These are phyloP conservation scores for Eleusine indica DNA, from an alignment of 176 grass and related monocot species.

Conservation along the genomic window DNA sequence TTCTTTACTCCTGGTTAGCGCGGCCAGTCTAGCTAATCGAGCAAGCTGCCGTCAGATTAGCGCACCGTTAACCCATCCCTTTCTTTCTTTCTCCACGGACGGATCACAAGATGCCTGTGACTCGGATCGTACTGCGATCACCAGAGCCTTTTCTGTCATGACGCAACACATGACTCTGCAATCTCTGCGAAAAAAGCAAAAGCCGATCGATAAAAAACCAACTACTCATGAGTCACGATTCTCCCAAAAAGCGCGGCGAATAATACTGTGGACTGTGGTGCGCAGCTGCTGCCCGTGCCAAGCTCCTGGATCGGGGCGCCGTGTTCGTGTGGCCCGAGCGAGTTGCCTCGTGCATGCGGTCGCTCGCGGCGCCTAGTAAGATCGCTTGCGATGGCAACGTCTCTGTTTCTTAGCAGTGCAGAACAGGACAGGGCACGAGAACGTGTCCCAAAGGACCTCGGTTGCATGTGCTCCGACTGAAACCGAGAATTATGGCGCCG, in stretches of 20 bases:
- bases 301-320: neutral
- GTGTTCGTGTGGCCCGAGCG: neutral
- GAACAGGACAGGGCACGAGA: neutral
- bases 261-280: neutral
- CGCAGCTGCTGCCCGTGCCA: neutral
- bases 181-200: neutral
- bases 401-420: neutral
- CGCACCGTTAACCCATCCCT: constrained; percentile 21
- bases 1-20: constrained; percentile 12
- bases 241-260: neutral
- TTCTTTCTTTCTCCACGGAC: neutral
- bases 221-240: neutral
- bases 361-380: neutral
- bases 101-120: constrained; percentile 12
- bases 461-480: neutral
- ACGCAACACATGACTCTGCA: constrained; percentile 1
- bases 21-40: neutral
- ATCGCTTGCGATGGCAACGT: neutral
- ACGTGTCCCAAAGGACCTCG: neutral
- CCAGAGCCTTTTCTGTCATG: constrained; percentile 9
- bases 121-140: neutral
- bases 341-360: neutral
- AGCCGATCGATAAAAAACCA: neutral
- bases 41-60: neutral
- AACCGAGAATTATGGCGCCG: neutral